Conservation (phyloP, 169 alveolate genomes). For the Babesia sp. region DNA sequence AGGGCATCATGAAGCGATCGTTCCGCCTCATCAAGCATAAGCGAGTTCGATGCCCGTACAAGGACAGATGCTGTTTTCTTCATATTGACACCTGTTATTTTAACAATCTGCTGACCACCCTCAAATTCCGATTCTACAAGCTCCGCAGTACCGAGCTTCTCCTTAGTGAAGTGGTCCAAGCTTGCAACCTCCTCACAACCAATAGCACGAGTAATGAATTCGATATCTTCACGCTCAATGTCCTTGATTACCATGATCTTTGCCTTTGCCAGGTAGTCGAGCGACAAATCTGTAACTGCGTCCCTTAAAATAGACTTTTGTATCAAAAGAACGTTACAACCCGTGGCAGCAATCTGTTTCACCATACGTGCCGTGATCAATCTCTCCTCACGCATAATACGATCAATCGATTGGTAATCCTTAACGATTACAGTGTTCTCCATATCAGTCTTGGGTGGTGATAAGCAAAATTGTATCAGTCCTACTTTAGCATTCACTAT, state of each 20-base stretch:
- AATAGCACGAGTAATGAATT: constrained; percentile 86
- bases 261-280: constrained; percentile 96
- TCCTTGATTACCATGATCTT: constrained; percentile 96
- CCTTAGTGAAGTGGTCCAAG: constrained; percentile 94
- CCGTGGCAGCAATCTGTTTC: constrained; percentile 95
- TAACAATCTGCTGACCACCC: constrained; percentile 90
- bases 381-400: constrained; percentile 97
- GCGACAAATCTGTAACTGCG: constrained; percentile 95
- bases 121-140: constrained; percentile 82
- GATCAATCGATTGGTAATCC: constrained; percentile 90
- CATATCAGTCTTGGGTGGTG: constrained; percentile 99
- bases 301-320: constrained; percentile 98
- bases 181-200: constrained; percentile 96
- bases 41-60: constrained; percentile 93
- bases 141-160: constrained; percentile 95
- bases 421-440: constrained; percentile 94
- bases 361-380: constrained; percentile 94
- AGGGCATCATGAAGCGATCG: constrained; percentile 98
- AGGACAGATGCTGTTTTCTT: constrained; percentile 94
- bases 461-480: constrained; percentile 96
- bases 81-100: constrained; percentile 94
- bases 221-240: constrained; percentile 97
- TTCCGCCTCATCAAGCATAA: constrained; percentile 97
- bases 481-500: constrained; percentile 94
- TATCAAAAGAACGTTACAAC: constrained; percentile 96